Evolutionary conservation across 1,139 yeast genomes (phyloP).

Genomic region (Candida labiduridarum): DNA sequence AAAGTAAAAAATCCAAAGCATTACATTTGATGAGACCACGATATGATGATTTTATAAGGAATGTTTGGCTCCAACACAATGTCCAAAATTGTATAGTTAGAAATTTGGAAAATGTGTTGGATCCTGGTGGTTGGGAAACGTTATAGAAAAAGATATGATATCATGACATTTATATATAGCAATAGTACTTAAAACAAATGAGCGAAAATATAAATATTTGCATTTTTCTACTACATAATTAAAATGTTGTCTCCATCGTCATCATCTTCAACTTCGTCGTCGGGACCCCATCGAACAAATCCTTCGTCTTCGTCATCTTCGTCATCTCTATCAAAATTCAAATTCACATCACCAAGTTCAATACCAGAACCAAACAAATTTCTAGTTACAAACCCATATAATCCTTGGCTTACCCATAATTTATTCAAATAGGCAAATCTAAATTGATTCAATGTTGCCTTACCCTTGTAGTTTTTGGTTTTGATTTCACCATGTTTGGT

Average conservation of each 20-base stretch:
- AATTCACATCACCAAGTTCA: conserved; percentile 13
- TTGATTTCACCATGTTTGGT: conserved; percentile 76
- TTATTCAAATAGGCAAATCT: conserved; percentile 59
- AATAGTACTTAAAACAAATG: background rate
- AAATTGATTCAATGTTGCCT: conserved; percentile 52
- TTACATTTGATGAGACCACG: conserved; percentile 64
- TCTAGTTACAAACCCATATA: conserved; percentile 41
- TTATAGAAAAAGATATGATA: conserved; percentile 37
- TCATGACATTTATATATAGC: background rate
- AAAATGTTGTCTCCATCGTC: conserved; percentile 12
- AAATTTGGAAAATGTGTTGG: conserved; percentile 73
- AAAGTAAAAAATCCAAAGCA: conserved; percentile 71
- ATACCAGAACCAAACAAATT: conserved; percentile 29
- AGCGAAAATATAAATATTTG: background rate
- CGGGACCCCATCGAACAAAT: conserved; percentile 7
- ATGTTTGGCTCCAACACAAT: conserved; percentile 79
- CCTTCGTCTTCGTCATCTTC: conserved; percentile 22
- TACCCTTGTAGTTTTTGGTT: conserved; percentile 50
- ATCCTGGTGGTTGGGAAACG: conserved; percentile 97
- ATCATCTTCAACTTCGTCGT: conserved; percentile 21
- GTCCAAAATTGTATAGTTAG: conserved; percentile 78
- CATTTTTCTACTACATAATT: background rate
- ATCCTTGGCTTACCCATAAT: conserved; percentile 60
- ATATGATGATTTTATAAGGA: conserved; percentile 67
- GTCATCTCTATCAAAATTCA: conserved; percentile 17